These are phyloP conservation scores for Solanum pinnatisectum DNA, from an alignment of 257 asterid genomes.

Conservation along the genomic window DNA sequence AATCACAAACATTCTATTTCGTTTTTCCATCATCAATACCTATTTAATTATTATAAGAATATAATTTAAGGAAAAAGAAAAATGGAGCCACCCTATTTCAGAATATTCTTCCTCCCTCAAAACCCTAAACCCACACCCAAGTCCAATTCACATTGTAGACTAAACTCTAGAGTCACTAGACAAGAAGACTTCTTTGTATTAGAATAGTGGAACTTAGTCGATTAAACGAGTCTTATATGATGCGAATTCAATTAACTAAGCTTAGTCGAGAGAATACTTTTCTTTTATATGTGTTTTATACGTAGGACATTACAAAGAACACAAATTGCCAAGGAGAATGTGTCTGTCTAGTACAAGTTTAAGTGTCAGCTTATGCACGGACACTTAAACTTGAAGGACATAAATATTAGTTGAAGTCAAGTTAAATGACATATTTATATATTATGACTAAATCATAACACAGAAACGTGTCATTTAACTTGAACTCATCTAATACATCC, in stretches of 20 bases:
- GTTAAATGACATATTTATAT: too few relatives aligned
- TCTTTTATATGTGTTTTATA: too few relatives aligned
- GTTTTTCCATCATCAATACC: not conserved
- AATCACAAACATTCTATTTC: too few relatives aligned
- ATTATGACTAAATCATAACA: too few relatives aligned
- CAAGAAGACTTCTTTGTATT: not conserved
- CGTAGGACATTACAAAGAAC: too few relatives aligned
- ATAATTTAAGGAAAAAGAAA: not conserved
- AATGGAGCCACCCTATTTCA: not conserved
- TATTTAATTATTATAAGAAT: not conserved
- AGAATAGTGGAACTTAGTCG: not conserved
- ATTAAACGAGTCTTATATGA: not conserved
- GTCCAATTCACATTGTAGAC: not conserved
- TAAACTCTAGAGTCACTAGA: not conserved
- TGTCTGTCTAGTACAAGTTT: too few relatives aligned
- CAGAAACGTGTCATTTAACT: too few relatives aligned
- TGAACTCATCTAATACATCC: not conserved
- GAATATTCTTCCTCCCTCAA: not conserved
- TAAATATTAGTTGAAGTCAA: too few relatives aligned
- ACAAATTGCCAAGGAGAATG: too few relatives aligned
- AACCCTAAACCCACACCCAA: not conserved
- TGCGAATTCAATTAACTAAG: not conserved
- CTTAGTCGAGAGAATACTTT: not conserved
- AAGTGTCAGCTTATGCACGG: too few relatives aligned
- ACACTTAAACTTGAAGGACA: too few relatives aligned